Base-by-base conservation (phyloP, 805 yeast species). In the Ogataea paradorogensis region DNA sequence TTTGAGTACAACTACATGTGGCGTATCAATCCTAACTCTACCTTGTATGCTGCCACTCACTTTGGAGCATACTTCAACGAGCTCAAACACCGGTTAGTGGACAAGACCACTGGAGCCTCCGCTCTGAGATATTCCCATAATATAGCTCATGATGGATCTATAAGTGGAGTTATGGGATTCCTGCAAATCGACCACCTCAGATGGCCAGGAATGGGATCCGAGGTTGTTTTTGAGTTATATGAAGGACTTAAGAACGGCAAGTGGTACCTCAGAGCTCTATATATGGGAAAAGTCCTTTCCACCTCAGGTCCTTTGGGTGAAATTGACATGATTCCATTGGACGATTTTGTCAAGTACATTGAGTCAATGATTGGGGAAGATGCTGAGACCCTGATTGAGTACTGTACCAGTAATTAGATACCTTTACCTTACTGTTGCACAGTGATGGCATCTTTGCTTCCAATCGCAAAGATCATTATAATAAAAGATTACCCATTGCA, bases 191-290 rank as follows among this genome's bases (percentile, higher is more conserved):
- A 51, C 13, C 42, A 43, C 15, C 58, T 69, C 42, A 58, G 70
- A 47, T 69, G 74, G 74, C 74, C 74, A 10, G 74, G 73, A 6
- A 68, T 69, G 73, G 74, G 73, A n/a, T 47, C 73, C 18, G 69
- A 69, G 35, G 51, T 66, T 24, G 62, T 62, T 1, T 62, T 68
- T 43, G 73, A 69, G 47, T 41, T 69, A 6, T 69, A 69, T 57
- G 35, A 48, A 18, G 54, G 60, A 27, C 48, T 43, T 7, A 34
- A 35, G 11, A 51, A 50, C 28, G 43, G 43, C 21, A 50, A 51
- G 9, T 43, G 58, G 45, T 59, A 52, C 43, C 41, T 69, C 27
- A 61, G 73, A 45, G 63, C 63, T 14, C 50, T 69, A 16, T 69
- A 67, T 47, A 48, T 56, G 32, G 70, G 71, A 13, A 32, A 33